Evolutionary conservation across 2,329 filamentous ascomycete species (phyloP), one percentile per base, ranked within the genome.

Genomic region (Westerdykella aurantiaca): DNA sequence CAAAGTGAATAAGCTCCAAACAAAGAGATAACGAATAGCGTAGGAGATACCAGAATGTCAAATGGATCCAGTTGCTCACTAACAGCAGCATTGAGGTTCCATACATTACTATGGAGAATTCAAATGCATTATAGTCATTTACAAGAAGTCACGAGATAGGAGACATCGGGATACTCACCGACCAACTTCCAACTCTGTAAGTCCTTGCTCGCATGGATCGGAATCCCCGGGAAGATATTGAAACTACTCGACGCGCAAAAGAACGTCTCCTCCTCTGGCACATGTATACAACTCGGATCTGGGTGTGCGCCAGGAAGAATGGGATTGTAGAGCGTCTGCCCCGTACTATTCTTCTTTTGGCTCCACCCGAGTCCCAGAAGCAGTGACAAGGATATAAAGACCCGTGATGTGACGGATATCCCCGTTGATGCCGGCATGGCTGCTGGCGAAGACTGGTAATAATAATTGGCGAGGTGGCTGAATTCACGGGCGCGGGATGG

Each of bases 161-260:
- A 35, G 29, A 33, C 10, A 23, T 16, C 21, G 22, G 13, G 18
- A 6, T 6, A 50, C 55, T 47, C 46, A 42, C 67, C 66, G 31
- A 72, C 63, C 6, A 72, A 64, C 44, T 70, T 73, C 75, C 75
- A 80, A 41, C 72, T 70, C 13, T 67, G 50, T 14, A 80, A 55
- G 51, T 79, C 75, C 42, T 67, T 70, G n/a, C 71, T 76, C 2
- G 74, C 73, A 51, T 78, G 72, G 16, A 80, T 69, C 0, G 76
- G 75, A 5, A 78, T 60, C 0, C 75, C 76, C 0, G 76, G 76
- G 49, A 78, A 79, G 0, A 69, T 64, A 42, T 73, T 71, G 50
- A 79, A 80, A 1, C 72, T 76, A 0, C 75, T 78, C 0, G 72
- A 73, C 2, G 69, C 72, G 48, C 73, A 77, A 56, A 74, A 77